phyloP scores from a whole-genome alignment of 805 yeast genomes.

The Saccharomycopsis sp. region DNA sequence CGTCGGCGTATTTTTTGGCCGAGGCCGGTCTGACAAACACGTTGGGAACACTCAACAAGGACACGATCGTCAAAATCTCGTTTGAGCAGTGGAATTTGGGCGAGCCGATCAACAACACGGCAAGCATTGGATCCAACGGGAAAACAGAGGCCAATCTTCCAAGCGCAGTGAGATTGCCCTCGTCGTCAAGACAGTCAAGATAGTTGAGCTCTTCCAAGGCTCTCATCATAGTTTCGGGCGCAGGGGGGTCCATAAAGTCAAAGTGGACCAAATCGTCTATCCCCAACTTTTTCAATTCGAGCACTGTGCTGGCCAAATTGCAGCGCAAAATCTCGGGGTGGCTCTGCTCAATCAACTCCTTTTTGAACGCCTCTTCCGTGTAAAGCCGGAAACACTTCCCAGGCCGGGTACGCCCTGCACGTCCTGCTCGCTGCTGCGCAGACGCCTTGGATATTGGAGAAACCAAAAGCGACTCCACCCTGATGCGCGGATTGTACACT shows the following conservation, averaged over 20 bases:
- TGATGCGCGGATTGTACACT: slow-evolving; percentile 90
- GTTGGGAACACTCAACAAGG: slow-evolving; percentile 86
- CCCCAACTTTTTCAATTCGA: slow-evolving; percentile 90
- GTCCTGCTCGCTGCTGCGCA: slow-evolving; percentile 98
- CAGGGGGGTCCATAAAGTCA: slow-evolving; percentile 99
- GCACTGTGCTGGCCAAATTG: slow-evolving; percentile 83
- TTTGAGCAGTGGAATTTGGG: slow-evolving; percentile 82
- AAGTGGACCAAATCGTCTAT: slow-evolving; percentile 94
- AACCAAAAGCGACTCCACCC: slow-evolving; percentile 90
- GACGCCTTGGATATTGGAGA: slow-evolving; percentile 96
- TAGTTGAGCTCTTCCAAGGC: slow-evolving; percentile 93
- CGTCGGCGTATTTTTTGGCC: slow-evolving; percentile 86
- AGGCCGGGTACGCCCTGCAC: slow-evolving; percentile 99
- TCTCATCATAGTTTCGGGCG: slow-evolving; percentile 99
- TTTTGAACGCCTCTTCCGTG: slow-evolving; percentile 93
- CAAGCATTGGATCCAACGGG: slow-evolving; percentile 93
- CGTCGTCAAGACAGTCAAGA: slow-evolving; percentile 82
- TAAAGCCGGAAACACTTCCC: slow-evolving; percentile 96
- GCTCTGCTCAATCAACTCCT: slow-evolving; percentile 89
- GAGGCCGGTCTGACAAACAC: slow-evolving; percentile 91
- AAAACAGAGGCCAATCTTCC: slow-evolving; percentile 89
- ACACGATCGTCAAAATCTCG: slow-evolving; percentile 82
- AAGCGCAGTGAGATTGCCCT: slow-evolving; percentile 81
- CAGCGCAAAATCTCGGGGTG: slow-evolving; percentile 93
- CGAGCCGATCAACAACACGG: slow-evolving; percentile 85